Percentiles rank a stretch among this genome's conserved stretches.
These are phyloP conservation scores for Phytophthora sojae DNA, from an alignment of 352 stramenopile genomes.

Conservation along the genomic window DNA sequence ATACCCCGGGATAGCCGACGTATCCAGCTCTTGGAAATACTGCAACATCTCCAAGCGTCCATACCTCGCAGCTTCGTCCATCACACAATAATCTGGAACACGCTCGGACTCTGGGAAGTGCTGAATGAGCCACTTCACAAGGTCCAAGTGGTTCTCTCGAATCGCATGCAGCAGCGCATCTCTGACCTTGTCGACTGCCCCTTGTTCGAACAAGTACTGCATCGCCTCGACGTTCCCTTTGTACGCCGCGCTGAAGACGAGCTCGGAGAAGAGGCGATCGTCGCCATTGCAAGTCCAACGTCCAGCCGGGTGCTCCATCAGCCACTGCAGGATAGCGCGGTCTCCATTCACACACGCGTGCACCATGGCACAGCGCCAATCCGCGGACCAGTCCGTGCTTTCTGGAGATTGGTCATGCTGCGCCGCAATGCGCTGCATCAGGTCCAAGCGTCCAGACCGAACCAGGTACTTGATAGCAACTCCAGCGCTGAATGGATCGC, in stretches of 20 bases:
- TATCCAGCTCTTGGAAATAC: constrained; percentile 17
- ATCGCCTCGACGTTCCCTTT: constrained; percentile 16
- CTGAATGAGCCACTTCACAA: constrained; percentile 26
- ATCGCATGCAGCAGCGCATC: constrained; percentile 15
- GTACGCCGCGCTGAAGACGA: constrained; percentile 20
- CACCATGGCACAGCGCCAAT: constrained; percentile 27
- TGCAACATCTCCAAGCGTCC: constrained; percentile 26
- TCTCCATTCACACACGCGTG: constrained; percentile 18
- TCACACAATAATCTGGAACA: constrained; percentile 25
- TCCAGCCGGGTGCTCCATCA: constrained; percentile 27
- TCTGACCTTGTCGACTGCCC: constrained; percentile 17
- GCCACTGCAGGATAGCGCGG: constrained; percentile 19
- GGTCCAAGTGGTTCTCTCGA: constrained; percentile 13
- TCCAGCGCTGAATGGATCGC: constrained; percentile 11
- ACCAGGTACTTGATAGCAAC: constrained; percentile 22
- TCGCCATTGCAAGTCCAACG: constrained; percentile 15
- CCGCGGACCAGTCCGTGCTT: constrained; percentile 5
- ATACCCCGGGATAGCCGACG: constrained; percentile 2
- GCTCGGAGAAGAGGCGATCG: constrained; percentile 18
- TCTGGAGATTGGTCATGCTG: constrained; percentile 12
- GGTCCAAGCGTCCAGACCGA: constrained; percentile 18
- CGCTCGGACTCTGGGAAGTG: constrained; percentile 17
- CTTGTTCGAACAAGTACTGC: constrained; percentile 17
- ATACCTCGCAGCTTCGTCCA: constrained; percentile 27
- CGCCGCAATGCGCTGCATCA: constrained; percentile 24